phyloP scores from a whole-genome alignment of 495 filamentous ascomycete genomes.

The Xylaria flabelliformis region DNA sequence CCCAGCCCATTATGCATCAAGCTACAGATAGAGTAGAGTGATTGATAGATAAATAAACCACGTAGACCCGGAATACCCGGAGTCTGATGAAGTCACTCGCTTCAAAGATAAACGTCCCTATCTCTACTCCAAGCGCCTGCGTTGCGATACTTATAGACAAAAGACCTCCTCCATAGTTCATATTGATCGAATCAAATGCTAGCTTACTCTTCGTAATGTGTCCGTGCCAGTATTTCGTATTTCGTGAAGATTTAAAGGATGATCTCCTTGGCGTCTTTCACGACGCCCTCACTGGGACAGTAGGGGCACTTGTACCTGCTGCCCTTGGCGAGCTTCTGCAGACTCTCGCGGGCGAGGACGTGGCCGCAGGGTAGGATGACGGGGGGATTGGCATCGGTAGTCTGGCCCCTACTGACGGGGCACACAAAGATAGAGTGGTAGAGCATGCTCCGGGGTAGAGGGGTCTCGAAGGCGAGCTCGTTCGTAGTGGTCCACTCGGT shows the following conservation, averaged over 20 bases:
- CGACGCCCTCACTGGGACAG: conserved; percentile 82
- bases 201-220: too few relatives aligned
- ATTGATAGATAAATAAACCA: not conserved
- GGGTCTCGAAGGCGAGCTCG: conserved; percentile 92
- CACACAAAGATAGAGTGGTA: conserved; percentile 99
- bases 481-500: conserved; percentile 93
- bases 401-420: conserved; percentile 94
- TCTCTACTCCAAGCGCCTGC: conserved; percentile 9
- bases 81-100: not conserved
- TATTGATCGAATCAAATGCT: too few relatives aligned
- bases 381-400: conserved; percentile 89
- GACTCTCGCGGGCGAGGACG: conserved; percentile 84
- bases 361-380: conserved; percentile 99
- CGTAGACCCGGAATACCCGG: not conserved
- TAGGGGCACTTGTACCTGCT: conserved; percentile 93
- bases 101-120: not conserved
- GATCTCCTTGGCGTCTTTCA: conserved; percentile 78
- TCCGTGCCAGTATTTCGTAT: not conserved
- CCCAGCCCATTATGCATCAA: not conserved
- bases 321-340: conserved; percentile 78
- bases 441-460: conserved; percentile 81
- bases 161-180: not conserved
- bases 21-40: not conserved
- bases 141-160: not conserved
- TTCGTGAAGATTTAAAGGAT: conserved; percentile 46